phyloP scores from a whole-genome alignment of 2,329 filamentous ascomycete genomes.

The Monilinia fructigena region DNA sequence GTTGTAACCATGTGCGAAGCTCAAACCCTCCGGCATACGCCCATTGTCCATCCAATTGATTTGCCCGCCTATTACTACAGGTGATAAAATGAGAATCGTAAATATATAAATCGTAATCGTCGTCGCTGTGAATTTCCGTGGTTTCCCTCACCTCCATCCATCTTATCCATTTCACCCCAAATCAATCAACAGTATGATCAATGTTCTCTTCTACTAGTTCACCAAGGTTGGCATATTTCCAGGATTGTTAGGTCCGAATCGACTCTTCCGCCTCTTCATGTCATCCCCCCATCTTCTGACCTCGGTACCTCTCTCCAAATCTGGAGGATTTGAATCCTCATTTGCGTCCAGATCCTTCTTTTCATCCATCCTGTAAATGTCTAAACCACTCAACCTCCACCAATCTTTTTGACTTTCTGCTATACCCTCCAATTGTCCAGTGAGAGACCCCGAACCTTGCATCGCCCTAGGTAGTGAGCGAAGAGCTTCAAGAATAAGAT shows the following conservation, averaged over 20 bases:
- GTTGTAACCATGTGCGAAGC: background rate
- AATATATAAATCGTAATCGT: slow-evolving; percentile 4
- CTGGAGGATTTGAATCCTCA: background rate
- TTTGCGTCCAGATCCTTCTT: background rate
- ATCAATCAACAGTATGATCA: background rate
- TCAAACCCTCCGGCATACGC: background rate
- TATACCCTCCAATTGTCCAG: background rate
- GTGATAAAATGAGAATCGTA: background rate
- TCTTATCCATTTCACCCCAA: background rate
- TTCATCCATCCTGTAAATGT: background rate
- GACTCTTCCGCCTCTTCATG: background rate
- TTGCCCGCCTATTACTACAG: background rate
- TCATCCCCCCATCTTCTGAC: background rate
- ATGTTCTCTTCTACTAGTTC: background rate
- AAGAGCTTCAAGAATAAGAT: slow-evolving; percentile 20
- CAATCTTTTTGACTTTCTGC: slow-evolving; percentile 5
- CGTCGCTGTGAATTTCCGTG: too few relatives aligned
- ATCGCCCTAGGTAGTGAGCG: slow-evolving; percentile 9
- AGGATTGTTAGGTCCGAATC: background rate
- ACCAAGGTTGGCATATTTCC: background rate
- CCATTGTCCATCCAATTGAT: background rate
- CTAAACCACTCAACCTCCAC: slow-evolving; percentile 17
- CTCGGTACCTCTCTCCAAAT: background rate
- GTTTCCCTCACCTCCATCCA: too few relatives aligned
- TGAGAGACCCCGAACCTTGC: background rate